Evolutionary conservation across 352 stramenopile species (phyloP).

Genomic region (Phytophthora tentaculata): DNA sequence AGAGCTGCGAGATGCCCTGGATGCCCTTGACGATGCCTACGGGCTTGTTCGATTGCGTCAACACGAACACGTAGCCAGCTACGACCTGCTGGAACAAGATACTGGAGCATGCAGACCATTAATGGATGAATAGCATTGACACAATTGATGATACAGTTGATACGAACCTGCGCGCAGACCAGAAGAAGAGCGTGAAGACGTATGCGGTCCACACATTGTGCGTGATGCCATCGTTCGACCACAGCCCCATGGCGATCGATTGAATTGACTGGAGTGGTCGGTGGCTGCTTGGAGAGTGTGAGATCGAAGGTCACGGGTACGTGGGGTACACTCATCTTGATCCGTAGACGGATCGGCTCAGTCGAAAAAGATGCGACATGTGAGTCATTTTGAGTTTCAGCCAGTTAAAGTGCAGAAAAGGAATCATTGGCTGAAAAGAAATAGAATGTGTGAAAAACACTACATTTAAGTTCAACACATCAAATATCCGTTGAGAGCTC

Average conservation of each 20-base stretch:
- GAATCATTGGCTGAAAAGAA: background rate
- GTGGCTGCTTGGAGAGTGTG: slow-evolving; percentile 11
- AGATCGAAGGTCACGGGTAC: slow-evolving; percentile 9
- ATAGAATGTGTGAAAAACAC: background rate
- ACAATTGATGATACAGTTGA: background rate
- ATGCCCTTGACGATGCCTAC: slow-evolving; percentile 86
- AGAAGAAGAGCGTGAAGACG: slow-evolving; percentile 81
- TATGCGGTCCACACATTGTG: slow-evolving; percentile 77
- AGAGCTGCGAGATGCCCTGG: slow-evolving; percentile 78
- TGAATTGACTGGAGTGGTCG: background rate
- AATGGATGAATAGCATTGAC: background rate
- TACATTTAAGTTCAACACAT: slow-evolving; percentile 3
- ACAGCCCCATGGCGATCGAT: slow-evolving; percentile 24
- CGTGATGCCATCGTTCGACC: slow-evolving; percentile 25
- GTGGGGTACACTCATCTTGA: slow-evolving; percentile 23
- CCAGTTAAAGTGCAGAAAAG: slow-evolving; percentile 1
- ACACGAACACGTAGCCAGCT: slow-evolving; percentile 77
- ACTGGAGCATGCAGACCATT: slow-evolving; percentile 20
- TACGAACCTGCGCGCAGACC: slow-evolving; percentile 59
- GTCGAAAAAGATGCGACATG: slow-evolving; percentile 16
- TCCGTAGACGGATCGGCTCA: slow-evolving; percentile 6
- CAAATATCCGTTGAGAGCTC: slow-evolving; percentile 2
- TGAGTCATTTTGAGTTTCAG: slow-evolving; percentile 20
- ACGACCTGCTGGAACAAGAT: slow-evolving; percentile 86
- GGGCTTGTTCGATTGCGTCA: slow-evolving; percentile 76